Evolutionary conservation across 805 yeast species (phyloP).

Genomic region (Metschnikowia vanudenii): DNA sequence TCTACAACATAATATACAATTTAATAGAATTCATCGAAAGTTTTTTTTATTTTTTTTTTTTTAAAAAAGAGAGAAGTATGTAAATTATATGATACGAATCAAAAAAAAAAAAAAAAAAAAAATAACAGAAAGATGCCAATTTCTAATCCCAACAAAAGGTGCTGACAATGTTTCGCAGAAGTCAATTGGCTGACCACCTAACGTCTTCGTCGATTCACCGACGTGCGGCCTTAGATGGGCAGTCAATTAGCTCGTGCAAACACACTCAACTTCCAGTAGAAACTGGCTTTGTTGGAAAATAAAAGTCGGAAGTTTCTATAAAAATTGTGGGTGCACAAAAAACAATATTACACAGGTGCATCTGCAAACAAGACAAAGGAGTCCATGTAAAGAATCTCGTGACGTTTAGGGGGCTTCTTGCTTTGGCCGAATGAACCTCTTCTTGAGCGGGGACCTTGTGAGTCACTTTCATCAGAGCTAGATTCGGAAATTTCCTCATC

Average conservation of each 20-base stretch:
- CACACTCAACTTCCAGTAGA: slow-evolving; percentile 5
- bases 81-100: no score
- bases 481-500: slow-evolving; percentile 23
- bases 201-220: slow-evolving; percentile 1
- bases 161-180: slow-evolving; percentile 7
- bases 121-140: no score
- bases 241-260: slow-evolving; percentile 17
- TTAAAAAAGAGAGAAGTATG: no score
- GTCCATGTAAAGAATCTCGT: slow-evolving; percentile 19
- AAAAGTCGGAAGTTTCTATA: no score
- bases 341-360: background rate
- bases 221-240: slow-evolving; percentile 8
- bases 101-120: no score
- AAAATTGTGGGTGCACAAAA: no score
- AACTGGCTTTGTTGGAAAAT: background rate
- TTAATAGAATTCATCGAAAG: no score
- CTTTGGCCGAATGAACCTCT: slow-evolving; percentile 13
- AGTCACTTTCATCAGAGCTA: slow-evolving; percentile 18
- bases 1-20: no score
- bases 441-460: slow-evolving; percentile 12
- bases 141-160: background rate
- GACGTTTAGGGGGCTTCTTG: slow-evolving; percentile 4
- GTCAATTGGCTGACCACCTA: slow-evolving; percentile 17
- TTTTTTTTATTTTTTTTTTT: no score
- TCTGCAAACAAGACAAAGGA: slow-evolving; percentile 18